Base-by-base conservation (phyloP, 805 yeast genomes). In the Yarrowia sp. region DNA sequence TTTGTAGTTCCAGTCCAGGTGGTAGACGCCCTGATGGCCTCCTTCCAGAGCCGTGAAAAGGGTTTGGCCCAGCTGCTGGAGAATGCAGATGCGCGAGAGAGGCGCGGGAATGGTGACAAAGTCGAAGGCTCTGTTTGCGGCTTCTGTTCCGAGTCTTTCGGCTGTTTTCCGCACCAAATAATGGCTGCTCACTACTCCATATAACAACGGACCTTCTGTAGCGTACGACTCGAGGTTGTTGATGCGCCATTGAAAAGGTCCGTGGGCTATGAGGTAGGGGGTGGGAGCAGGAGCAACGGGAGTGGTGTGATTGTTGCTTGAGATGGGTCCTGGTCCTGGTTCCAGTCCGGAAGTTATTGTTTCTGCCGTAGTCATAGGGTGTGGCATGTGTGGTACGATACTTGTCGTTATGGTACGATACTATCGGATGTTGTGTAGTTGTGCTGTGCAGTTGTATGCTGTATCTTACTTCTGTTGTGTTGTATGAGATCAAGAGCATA, bases 1-100 rank as follows among this genome's bases (percentile, higher is more conserved):
- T n/a, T 54, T 54, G 35, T 54, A 26, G 35, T 54, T 54, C 61
- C 61, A 54, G 26, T 54, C 61, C 17, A 54, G 61, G n/a, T 54
- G 61, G 35, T 36, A 54, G 17, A 54, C 46, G 11, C 46, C 61
- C 14, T 19, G 10, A 7, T 54, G 61, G 36, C 46, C 61, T 2
- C 61, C 46, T 6, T 54, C 61, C 3, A 12, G 1, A 4, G 61
- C 61, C 17, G 61, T 36, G 30, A 54, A 54, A 16, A 54, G 46
- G 8, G 61, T 54, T n/a, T 54, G 61, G 24, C 61, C 61, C 17
- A 54, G 40, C 35, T 54, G 61, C 35, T 54, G 61, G 8, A 36
- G 17, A 1, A 54, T 26, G 36, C 21, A 10, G 4, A 38, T 11
- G 14, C 8, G 6, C 1, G 46, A 24, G 17, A 54, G 61, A 2